These are phyloP conservation scores for Eucalyptus pauciflora DNA, from an alignment of 345 rosid genomes.

Conservation along the genomic window DNA sequence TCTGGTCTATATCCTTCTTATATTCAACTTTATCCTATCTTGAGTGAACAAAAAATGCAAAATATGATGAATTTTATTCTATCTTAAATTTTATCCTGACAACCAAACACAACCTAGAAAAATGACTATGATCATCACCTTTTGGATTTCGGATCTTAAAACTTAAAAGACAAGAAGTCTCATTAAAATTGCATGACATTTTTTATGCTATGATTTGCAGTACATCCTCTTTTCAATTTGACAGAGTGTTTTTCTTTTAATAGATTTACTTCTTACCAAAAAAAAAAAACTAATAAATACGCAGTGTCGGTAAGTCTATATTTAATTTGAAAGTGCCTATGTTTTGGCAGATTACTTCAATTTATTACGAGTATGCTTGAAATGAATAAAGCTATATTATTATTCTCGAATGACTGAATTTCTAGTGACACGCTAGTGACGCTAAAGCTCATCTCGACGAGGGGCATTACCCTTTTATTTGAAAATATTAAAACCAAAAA, in stretches of 20 bases:
- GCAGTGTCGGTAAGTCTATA: background rate
- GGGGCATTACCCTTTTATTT: background rate
- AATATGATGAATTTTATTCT: no score
- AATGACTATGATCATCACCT: no score
- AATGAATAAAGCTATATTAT: background rate
- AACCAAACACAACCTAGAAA: accelerated
- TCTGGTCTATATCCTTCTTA: accelerated
- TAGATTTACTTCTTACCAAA: background rate
- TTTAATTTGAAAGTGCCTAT: background rate
- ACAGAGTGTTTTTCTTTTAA: background rate
- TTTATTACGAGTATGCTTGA: background rate
- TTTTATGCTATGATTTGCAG: background rate
- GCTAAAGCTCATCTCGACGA: background rate
- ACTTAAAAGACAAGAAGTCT: no score
- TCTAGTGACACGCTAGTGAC: background rate
- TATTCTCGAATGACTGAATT: background rate
- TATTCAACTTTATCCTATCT: no score
- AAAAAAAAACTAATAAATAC: background rate
- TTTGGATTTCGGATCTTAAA: no score
- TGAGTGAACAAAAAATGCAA: no score
- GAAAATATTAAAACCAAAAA: background rate
- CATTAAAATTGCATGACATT: background rate
- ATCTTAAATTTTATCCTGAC: no score
- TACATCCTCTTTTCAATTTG: background rate
- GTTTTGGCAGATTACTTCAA: background rate